Evolutionary conservation across 306 rosid genomes (phyloP).

Genomic region (Citrullus mucosospermus): DNA sequence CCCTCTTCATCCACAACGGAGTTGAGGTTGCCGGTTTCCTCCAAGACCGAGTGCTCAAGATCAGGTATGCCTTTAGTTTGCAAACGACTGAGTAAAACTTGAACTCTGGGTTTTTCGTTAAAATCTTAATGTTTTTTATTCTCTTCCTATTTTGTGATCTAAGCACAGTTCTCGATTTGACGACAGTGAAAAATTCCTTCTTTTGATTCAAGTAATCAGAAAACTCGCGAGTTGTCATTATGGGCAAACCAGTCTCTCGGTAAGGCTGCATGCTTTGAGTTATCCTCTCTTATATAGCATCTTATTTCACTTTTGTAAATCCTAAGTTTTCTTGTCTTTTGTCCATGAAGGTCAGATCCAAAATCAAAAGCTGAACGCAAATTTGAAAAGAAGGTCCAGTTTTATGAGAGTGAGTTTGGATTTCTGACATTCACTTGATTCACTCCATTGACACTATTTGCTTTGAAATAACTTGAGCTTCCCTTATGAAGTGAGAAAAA

Average conservation of each 20-base stretch:
- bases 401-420: slow-evolving; percentile 4
- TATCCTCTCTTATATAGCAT: neutral
- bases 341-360: neutral
- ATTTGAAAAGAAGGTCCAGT: slow-evolving; percentile 3
- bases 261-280: neutral
- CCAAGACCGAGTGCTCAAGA: too few relatives aligned
- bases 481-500: too few relatives aligned
- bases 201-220: neutral
- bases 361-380: neutral
- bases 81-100: neutral
- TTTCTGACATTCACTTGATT: neutral
- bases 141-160: neutral
- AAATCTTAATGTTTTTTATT: neutral
- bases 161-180: neutral
- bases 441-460: neutral
- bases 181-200: neutral
- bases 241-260: slow-evolving; percentile 4
- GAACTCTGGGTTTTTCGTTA: neutral
- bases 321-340: neutral
- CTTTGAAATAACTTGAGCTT: neutral
- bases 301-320: neutral
- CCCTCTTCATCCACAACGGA: too few relatives aligned
- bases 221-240: neutral
- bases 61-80: neutral
- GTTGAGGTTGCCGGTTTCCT: too few relatives aligned